phyloP scores from a whole-genome alignment of 805 yeast genomes.

The Candida ficus region DNA sequence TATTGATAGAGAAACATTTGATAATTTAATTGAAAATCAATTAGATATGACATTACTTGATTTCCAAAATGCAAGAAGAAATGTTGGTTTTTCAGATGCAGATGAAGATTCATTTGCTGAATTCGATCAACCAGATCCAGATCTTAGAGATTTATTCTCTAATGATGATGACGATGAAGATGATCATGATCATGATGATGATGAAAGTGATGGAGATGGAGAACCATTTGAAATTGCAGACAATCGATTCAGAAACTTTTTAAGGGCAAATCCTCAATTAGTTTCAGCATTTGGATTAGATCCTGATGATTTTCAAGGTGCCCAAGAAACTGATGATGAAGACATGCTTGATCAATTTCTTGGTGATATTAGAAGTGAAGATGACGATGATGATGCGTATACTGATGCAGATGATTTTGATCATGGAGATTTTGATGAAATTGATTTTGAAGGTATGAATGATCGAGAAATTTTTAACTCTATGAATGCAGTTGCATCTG shows the following conservation, averaged over 20 bases:
- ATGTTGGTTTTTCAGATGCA: background rate
- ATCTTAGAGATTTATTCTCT: no score
- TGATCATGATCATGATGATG: background rate
- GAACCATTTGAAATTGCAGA: no score
- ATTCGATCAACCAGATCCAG: background rate
- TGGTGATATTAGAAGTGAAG: no score
- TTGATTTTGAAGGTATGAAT: background rate
- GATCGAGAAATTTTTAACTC: background rate
- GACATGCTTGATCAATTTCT: no score
- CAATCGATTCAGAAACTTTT: no score
- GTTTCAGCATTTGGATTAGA: no score
- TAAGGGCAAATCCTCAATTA: no score
- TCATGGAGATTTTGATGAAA: background rate
- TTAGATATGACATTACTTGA: background rate
- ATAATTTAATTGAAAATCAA: background rate
- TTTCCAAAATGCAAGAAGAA: no score
- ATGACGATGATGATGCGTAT: background rate
- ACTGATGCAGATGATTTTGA: background rate
- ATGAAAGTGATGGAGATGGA: background rate
- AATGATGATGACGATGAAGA: slow-evolving; percentile 1
- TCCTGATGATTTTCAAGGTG: background rate
- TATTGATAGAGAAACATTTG: background rate
- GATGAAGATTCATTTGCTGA: slow-evolving; percentile 2
- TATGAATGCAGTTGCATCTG: background rate
- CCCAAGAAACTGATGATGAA: background rate